Evolutionary conservation across 805 yeast species (phyloP), one percentile per base, ranked within the genome.

Genomic region (Wickerhamomyces subpelliculosus): DNA sequence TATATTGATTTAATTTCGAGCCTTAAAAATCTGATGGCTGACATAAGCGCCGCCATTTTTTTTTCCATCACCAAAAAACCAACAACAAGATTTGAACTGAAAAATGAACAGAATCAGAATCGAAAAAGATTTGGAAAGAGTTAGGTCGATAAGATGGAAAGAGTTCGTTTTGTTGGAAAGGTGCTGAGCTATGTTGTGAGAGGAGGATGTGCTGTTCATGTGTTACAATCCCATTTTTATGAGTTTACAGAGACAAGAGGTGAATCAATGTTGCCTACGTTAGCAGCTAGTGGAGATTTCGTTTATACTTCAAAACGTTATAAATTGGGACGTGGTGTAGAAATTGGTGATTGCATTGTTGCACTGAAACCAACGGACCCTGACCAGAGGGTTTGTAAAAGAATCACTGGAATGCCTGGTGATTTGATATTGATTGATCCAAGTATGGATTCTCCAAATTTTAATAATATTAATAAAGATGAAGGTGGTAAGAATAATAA

Each of bases 381-480:
- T 0, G 69, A 71, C 16, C 84, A 80, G 51, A 65, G 94, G 39
- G 95, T 93, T 3, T 93, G 98, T 54, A 93, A 93, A 53, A 69
- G 99, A 39, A 80, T 93, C 18, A 81, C 95, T 0, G 98, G 97
- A 0, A 82, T 90, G 95, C 94, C 97, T 0, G 97, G 97, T 1
- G 97, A 90, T 64, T 54, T 80, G 14, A 75, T 93, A 4, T 57
- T 82, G 38, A 69, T 84, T 3, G 97, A 93, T 55, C 97, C 97
- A 11, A 75, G 87, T 31, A 67, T 73, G 40, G 37, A 46, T n/a
- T n/a, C n/a, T n/a, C n/a, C n/a, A n/a, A n/a, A n/a, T n/a, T n/a
- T n/a, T 23, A 53, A 9, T 25, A 25, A 7, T 4, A 29, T 18
- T 11, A 17, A 54, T 10, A 49, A 52, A 18, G 47, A 47, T 30